Evolutionary conservation across 129 eudicot genomes (phyloP), one percentile per base, ranked within the genome.

Genomic region (Glebionis coronaria): DNA sequence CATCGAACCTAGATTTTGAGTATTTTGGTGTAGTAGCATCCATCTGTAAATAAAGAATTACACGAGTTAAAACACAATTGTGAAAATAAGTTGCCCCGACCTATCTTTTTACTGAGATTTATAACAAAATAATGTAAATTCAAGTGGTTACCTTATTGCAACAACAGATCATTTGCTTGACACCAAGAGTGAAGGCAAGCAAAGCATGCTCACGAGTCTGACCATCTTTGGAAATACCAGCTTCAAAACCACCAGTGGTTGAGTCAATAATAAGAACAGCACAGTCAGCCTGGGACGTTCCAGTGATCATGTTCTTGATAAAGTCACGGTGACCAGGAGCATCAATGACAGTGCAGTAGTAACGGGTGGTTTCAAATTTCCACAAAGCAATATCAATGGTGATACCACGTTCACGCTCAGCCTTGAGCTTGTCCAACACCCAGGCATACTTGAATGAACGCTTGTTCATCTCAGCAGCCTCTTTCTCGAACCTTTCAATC

Each of bases 371-470:
- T 42, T 81, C 85, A 25, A 82, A 82, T 52, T 82, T 82, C 86
- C 86, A 82, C 78, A 80, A 67, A 4, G 84, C 84, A 25, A 80
- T 80, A 55, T 80, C 84, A 16, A 80, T 80, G 59, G 86, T 82
- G 9, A 82, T 82, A 59, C 86, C 86, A 77, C 86, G 86, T 50
- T 82, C 86, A 51, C 86, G 86, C 62, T 82, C 86, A 11, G 86
- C 86, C 73, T 82, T 82, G 40, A 82, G 82, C 44, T 82, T 82
- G 74, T 82, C 86, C 25, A 82, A 56, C 68, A 82, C 86, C 86
- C 86, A 82, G 3, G 82, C 86, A 19, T 82, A 82, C 73, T 81
- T 81, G 69, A 81, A 81, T 12, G 85, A 81, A 38, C 85, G 70
- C 42, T 81, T 81, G 85, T 81, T 81, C 82, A 81, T 81, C 27